phyloP scores from a whole-genome alignment of 805 yeast genomes.

The Hemisphaericaspora nanyangensis region DNA sequence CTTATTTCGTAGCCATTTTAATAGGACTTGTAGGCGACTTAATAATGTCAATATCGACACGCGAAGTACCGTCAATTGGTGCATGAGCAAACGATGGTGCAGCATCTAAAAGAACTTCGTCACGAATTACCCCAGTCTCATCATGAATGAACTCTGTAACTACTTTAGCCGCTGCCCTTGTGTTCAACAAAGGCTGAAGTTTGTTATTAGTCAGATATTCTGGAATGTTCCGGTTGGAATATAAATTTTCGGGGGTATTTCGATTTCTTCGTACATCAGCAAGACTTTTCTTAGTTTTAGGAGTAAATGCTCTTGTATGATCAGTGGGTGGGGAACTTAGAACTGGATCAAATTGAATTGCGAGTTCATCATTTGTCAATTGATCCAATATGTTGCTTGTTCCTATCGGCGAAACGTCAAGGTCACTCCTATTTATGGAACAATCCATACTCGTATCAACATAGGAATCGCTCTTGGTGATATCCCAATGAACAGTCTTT shows the following conservation, averaged over 20 bases:
- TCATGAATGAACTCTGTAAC: slow-evolving; percentile 4
- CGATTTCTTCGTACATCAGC: slow-evolving; percentile 3
- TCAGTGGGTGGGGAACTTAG: slow-evolving; percentile 28
- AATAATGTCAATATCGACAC: too few relatives aligned
- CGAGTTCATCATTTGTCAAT: slow-evolving; percentile 22
- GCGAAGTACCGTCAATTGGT: too few relatives aligned
- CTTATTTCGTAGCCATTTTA: too few relatives aligned
- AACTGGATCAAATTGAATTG: slow-evolving; percentile 23
- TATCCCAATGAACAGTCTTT: slow-evolving; percentile 3
- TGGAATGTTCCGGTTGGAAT: slow-evolving; percentile 16
- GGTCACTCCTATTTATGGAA: background rate
- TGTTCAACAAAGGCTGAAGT: slow-evolving; percentile 29
- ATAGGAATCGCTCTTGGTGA: slow-evolving; percentile 1
- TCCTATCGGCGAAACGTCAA: slow-evolving; percentile 2
- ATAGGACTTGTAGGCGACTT: too few relatives aligned
- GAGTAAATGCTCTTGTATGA: slow-evolving; percentile 2
- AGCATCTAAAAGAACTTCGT: too few relatives aligned
- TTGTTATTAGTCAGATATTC: slow-evolving; percentile 13
- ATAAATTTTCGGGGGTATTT: slow-evolving; percentile 9
- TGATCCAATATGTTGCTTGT: slow-evolving; percentile 20
- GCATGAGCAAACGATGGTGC: too few relatives aligned
- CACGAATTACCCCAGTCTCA: too few relatives aligned
- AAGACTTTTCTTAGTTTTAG: slow-evolving; percentile 1
- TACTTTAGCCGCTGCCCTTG: slow-evolving; percentile 22
- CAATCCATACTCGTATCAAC: slow-evolving; percentile 7